phyloP scores from a whole-genome alignment of 176 grass and related monocot genomes.

The Eragrostis nindensis region DNA sequence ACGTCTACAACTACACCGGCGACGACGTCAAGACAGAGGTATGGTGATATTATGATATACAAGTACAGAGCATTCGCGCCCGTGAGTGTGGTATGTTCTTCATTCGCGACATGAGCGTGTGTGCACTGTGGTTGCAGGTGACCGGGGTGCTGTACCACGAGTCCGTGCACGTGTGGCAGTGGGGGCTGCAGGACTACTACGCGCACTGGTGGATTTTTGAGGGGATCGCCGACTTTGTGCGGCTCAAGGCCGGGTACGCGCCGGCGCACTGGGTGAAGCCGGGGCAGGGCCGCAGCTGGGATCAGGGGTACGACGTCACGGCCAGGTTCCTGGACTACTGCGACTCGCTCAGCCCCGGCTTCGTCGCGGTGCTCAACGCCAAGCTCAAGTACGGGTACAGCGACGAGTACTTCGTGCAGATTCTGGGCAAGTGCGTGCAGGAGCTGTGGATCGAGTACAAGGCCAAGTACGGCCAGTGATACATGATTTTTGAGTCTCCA shows the following conservation, averaged over 20 bases:
- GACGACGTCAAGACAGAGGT: conserved; percentile 55
- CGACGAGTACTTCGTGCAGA: conserved; percentile 56
- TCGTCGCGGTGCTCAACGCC: conserved; percentile 65
- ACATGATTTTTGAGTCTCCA: too few species aligned
- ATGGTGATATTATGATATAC: background rate
- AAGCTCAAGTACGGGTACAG: conserved; percentile 66
- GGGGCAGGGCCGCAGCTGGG: conserved; percentile 56
- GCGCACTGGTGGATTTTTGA: conserved; percentile 42
- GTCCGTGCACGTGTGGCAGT: conserved; percentile 76
- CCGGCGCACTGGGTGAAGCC: conserved; percentile 56
- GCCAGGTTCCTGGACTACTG: conserved; percentile 76
- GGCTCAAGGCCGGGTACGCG: conserved; percentile 54
- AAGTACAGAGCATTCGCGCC: too few species aligned
- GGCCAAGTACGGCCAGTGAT: conserved; percentile 39
- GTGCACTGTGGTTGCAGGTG: background rate
- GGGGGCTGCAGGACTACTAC: conserved; percentile 32
- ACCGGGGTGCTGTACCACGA: conserved; percentile 77
- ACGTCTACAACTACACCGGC: conserved; percentile 52
- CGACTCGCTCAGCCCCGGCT: conserved; percentile 53
- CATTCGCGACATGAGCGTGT: too few species aligned
- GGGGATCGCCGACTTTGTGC: conserved; percentile 84
- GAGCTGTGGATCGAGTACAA: conserved; percentile 77
- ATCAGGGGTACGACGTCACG: conserved; percentile 64
- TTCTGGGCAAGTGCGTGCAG: conserved; percentile 60
- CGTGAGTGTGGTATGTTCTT: too few species aligned